Evolutionary conservation across 169 alveolate genomes (phyloP).

Genomic region (Cryptosporidium ryanae): DNA sequence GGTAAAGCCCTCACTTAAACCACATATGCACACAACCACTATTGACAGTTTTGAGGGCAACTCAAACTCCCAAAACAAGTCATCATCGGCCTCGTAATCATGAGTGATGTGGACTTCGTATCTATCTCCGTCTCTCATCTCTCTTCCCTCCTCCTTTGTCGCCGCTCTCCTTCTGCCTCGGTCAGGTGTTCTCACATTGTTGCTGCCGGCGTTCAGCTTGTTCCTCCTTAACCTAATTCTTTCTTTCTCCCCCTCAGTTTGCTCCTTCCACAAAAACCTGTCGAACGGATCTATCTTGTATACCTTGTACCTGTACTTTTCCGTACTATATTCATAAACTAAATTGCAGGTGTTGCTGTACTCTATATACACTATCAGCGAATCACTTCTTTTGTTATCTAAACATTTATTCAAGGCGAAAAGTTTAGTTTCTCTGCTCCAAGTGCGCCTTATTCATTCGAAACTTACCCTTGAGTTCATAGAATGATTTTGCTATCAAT

Average conservation of each 20-base stretch:
- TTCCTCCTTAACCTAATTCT: no score
- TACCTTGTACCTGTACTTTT: conserved; percentile 46
- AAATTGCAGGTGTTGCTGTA: conserved; percentile 14
- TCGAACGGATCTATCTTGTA: conserved; percentile 63
- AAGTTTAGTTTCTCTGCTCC: no score
- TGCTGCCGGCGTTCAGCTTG: no score
- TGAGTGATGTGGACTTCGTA: no score
- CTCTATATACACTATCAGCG: conserved; percentile 12
- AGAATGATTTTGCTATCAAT: conserved; percentile 40
- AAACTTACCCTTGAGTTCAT: conserved; percentile 72
- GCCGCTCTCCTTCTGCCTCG: conserved; percentile 5
- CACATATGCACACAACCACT: conserved; percentile 41
- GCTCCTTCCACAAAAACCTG: conserved; percentile 25
- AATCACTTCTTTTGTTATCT: conserved; percentile 44
- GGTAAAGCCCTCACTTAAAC: neutral
- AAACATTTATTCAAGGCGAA: neutral
- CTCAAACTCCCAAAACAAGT: conserved; percentile 10
- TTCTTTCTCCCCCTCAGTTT: neutral
- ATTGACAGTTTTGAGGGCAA: conserved; percentile 57
- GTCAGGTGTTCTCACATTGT: no score
- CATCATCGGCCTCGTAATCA: neutral
- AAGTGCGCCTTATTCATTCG: no score
- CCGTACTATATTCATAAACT: conserved; percentile 30
- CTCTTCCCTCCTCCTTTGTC: no score
- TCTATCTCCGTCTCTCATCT: no score